phyloP scores from a whole-genome alignment of 441 rosid genomes.

The Cnidoscolus chayamansa region DNA sequence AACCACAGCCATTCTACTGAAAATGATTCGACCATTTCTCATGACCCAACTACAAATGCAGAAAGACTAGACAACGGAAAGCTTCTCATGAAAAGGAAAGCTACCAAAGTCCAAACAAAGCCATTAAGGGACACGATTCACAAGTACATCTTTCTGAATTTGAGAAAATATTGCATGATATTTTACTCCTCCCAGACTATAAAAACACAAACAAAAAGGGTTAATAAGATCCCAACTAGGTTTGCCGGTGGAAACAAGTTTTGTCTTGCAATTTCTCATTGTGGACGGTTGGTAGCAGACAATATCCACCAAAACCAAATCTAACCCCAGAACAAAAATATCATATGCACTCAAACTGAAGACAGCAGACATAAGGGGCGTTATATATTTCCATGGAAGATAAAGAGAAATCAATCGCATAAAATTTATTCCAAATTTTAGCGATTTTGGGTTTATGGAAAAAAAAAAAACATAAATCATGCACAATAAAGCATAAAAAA shows the following conservation, averaged over 20 bases:
- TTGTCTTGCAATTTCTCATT: background rate
- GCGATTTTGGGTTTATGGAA: background rate
- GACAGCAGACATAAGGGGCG: background rate
- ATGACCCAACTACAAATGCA: background rate
- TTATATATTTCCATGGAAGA: background rate
- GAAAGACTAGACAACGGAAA: background rate
- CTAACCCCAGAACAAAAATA: background rate
- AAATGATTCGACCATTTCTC: background rate
- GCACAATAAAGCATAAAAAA: background rate
- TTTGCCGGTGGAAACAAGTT: background rate
- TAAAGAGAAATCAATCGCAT: background rate
- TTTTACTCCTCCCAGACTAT: background rate
- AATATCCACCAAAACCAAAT: background rate
- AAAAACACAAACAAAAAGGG: background rate
- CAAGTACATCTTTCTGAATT: conserved; percentile 6
- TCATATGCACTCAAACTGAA: background rate
- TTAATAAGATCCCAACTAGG: background rate
- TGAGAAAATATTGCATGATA: background rate
- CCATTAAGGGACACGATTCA: background rate
- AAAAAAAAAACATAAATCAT: background rate
- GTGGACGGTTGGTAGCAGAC: conserved; percentile 6
- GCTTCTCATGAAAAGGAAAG: too few species aligned
- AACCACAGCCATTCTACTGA: background rate
- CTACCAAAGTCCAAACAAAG: background rate
- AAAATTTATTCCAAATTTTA: background rate